A percentile compares a stretch with the other conserved stretches of the same genome.
Conservation (phyloP, 495 filamentous ascomycete genomes). For the Parmelia sp. region DNA sequence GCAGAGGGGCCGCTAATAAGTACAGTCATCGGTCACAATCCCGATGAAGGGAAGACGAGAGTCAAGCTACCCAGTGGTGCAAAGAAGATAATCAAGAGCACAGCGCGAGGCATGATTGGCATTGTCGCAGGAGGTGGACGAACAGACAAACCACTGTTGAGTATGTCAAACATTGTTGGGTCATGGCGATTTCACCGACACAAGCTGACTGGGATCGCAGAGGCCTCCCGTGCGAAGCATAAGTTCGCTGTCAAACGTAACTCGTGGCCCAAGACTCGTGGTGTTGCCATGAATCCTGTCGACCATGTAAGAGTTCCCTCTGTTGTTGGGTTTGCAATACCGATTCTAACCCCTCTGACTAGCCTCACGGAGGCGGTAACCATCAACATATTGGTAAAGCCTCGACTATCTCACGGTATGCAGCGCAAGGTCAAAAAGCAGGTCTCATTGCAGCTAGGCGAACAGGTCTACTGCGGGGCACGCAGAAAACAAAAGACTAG, state of each 20-base stretch:
- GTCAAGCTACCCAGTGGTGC: constrained; percentile 98
- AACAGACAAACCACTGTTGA: constrained; percentile 98
- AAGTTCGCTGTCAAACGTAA: constrained; percentile 99
- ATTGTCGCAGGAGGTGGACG: constrained; percentile 98
- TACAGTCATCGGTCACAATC: constrained; percentile 98
- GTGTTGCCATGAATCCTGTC: constrained; percentile 99
- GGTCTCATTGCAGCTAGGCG: constrained; percentile 99
- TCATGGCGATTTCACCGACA: neutral
- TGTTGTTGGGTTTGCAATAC: neutral
- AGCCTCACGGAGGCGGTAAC: constrained; percentile 99
- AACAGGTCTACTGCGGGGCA: constrained; percentile 98
- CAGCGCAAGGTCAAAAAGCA: constrained; percentile 97
- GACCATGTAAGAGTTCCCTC: constrained; percentile 69
- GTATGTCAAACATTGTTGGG: constrained; percentile 38
- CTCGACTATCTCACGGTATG: constrained; percentile 97
- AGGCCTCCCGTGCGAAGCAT: constrained; percentile 97
- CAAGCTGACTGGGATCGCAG: constrained; percentile 35
- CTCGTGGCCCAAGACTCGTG: constrained; percentile 99
- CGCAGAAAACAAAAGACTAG: constrained; percentile 98
- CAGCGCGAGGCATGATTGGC: constrained; percentile 94
- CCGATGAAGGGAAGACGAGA: constrained; percentile 97
- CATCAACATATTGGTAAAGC: constrained; percentile 99
- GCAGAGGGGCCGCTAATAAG: too few relatives aligned
- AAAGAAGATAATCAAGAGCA: constrained; percentile 96
- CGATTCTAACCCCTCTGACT: constrained; percentile 35